phyloP scores from a whole-genome alignment of 768 basidiomycete genomes.

The Artomyces pyxidatus region DNA sequence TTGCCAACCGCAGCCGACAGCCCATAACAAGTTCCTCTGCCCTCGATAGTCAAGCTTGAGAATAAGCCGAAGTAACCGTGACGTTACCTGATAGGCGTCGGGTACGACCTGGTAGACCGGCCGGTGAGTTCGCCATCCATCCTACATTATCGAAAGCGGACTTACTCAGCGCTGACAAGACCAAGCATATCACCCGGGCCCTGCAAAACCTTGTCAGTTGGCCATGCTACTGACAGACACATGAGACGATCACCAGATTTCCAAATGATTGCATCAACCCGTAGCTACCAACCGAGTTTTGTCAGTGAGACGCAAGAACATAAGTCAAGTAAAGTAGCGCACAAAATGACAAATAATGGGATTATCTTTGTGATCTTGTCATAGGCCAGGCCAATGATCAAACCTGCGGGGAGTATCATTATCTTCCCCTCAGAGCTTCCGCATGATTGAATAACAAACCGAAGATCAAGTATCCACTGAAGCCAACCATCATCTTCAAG shows the following conservation, averaged over 20 bases:
- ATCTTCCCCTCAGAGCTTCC: too few species aligned
- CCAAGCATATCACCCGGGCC: conserved; percentile 70
- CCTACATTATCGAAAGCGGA: too few species aligned
- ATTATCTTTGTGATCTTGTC: conserved; percentile 53
- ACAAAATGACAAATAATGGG: conserved; percentile 65
- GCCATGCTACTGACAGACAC: not conserved
- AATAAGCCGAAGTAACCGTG: not conserved
- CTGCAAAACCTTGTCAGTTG: conserved; percentile 23
- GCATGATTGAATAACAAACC: too few species aligned
- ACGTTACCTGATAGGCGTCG: conserved; percentile 53
- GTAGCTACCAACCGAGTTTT: conserved; percentile 46
- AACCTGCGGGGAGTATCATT: conserved; percentile 25
- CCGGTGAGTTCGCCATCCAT: too few species aligned
- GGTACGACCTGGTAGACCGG: conserved; percentile 37
- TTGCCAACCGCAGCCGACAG: conserved; percentile 63
- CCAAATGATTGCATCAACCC: conserved; percentile 67
- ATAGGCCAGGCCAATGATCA: conserved; percentile 53
- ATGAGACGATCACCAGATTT: conserved; percentile 41
- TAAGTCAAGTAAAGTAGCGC: conserved; percentile 19
- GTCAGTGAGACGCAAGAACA: too few species aligned
- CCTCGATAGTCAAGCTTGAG: not conserved
- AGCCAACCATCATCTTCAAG: conserved; percentile 62
- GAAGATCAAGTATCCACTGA: conserved; percentile 60
- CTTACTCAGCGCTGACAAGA: conserved; percentile 58
- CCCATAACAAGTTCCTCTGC: conserved; percentile 62